Base-by-base conservation (phyloP, 495 filamentous ascomycete genomes). In the Neurospora tetrasperma region DNA sequence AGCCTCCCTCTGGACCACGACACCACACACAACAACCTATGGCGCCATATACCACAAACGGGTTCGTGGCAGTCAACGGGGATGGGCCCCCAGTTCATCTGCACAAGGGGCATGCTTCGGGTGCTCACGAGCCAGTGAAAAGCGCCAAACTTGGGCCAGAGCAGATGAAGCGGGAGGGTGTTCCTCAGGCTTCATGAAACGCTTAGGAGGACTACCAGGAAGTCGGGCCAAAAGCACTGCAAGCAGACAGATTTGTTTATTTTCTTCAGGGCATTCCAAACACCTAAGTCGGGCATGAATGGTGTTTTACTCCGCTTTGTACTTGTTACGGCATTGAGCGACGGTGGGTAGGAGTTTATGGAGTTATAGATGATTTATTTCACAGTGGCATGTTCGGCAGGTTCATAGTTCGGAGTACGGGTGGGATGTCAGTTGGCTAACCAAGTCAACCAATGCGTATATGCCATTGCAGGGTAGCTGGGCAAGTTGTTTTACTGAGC, bases 11-110 rank as follows among this genome's bases (percentile, higher is more conserved):
- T 1, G 78, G 73, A 9, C 74, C 80, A 16, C 75, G 78, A 35
- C 79, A 80, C 69, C 77, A 76, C 39, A 79, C 80, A 1, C 78
- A 83, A 40, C 83, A 83, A 42, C 70, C 76, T 0, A 77, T 76
- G 10, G 75, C 68, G 3, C 20, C 77, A 14, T 79, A 78, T 35
- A 73, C 78, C 3, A 74, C 80, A 12, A 79, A 75, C 72, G 74
- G 74, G 8, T 71, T 73, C 18, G 74, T 74, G 2, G 71, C 77
- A 5, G n/a, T 73, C 9, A 78, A 77, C 43, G 78, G 79, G 35
- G 80, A 80, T 35, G 75, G 76, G 54, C 54, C 35, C 8, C 75
- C 75, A 2, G 42, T 73, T 9, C 74, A 74, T 46, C 71, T 76
- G n/a, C 74, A 74, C 18, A 81, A 79, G 70, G 69, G 46, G 20